Base-by-base conservation (phyloP, 352 stramenopile species). In the Peronospora destructor region DNA sequence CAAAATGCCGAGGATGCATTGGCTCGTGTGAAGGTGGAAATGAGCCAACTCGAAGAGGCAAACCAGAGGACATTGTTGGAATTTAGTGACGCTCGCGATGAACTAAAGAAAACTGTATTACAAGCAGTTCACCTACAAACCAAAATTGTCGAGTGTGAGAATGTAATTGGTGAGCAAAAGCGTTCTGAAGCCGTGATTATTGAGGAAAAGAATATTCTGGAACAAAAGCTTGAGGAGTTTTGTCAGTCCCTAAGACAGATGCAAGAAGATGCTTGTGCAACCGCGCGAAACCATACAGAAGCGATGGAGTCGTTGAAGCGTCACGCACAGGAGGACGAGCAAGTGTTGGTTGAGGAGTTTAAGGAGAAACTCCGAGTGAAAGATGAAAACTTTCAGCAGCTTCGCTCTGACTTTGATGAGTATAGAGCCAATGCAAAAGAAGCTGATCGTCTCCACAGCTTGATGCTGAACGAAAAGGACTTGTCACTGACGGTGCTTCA, bases 401-500 rank as follows among this genome's bases (percentile, higher is more conserved):
- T 71, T 53, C 46, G 10, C 17, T 16, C 35, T 32, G 53, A 64
- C 11, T 46, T 64, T 40, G 47, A 69, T 39, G 38, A 43, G 1
- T 11, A 51, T 13, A 48, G 47, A 45, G 25, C 23, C 1, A 51
- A 60, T 35, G 13, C 45, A 40, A 36, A 61, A 53, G 54, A 71
- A 57, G 17, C 25, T 23, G 30, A 21, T 35, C 55, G 13, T 48
- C 35, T 53, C 19, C 34, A 70, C 28, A 53, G 47, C 6, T 39
- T 29, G 12, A 25, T 55, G 33, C 3, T 75, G 11, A 34, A 62
- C 37, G 32, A 63, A 9, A 63, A 66, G 49, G 30, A 72, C 16
- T 12, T 29, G 11, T 35, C 33, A 42, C 44, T 86, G 38, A 61
- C 60, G 35, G 55, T 51, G 14, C 48, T 87, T 45, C 69, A 85